Base-by-base conservation (phyloP, 345 rosid genomes). In the Eucalyptus shirleyi region DNA sequence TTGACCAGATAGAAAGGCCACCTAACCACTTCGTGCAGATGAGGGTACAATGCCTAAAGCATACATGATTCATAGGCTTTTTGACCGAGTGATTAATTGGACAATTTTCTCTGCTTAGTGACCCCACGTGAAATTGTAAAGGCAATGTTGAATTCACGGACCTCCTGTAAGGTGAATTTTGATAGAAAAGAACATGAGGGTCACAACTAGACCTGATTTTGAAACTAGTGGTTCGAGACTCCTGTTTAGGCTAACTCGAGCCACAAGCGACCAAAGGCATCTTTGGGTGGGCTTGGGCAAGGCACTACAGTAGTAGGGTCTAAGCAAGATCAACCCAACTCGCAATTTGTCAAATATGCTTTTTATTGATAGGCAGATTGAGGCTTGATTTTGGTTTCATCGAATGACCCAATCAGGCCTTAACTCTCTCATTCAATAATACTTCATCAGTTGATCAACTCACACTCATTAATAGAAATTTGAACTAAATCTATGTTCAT, bases 341-440 rank as follows among this genome's bases (percentile, higher is more conserved):
- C 4, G 3, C 26, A 72, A 21, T 13, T 72, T 6, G 21, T 72
- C 7, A 72, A 2, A 37, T 72, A 11, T 19, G 6, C 26, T 19
- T 37, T 72, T 9, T 37, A 10, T 72, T 37, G 28, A 37, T 72
- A 2, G 24, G 28, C 3, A 2, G 15, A 37, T 4, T 72, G 3
- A 11, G 1, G 1, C 12, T 3, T 37, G 13, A 72, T 34, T 72
- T 72, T 72, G 15, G 28, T 37, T 72, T 3, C 5, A 34, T 11
- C 2, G 0, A 6, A 37, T 6, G 45, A 42, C 4, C 3, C 28
- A 0, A 37, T 24, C 15, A 19, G 0, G 8, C 4, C 44, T 21
- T 34, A 69, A 69, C 13, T 69, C 44, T 19, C 14, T 72, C 28
- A 19, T 19, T 72, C 10, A 72, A 8, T 18, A 37, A 56, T 53